Conservation (phyloP, 2,329 filamentous ascomycete species). For the Colletotrichum sojae region DNA sequence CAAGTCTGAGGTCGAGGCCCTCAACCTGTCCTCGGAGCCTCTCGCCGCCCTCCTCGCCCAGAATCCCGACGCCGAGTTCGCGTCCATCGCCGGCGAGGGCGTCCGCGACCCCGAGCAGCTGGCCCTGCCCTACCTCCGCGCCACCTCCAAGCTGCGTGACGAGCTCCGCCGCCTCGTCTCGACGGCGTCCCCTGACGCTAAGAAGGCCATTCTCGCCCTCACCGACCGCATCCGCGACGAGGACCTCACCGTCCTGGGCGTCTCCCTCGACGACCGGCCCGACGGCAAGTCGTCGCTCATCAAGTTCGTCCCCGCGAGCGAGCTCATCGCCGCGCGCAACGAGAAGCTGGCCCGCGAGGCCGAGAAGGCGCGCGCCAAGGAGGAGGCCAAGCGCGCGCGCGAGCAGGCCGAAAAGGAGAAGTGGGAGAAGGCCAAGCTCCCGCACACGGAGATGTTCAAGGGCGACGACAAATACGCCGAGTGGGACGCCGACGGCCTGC, state of each 20-base stretch:
- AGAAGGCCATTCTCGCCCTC: constrained; percentile 81
- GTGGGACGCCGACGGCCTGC: constrained; percentile 88
- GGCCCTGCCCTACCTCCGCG: constrained; percentile 68
- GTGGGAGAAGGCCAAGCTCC: constrained; percentile 69
- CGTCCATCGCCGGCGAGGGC: constrained; percentile 59
- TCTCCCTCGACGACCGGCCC: constrained; percentile 89
- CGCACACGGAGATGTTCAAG: constrained; percentile 70
- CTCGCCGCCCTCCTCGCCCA: constrained; percentile 59
- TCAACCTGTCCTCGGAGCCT: constrained; percentile 64
- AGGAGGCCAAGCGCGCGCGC: constrained; percentile 65
- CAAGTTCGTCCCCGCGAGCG: constrained; percentile 71
- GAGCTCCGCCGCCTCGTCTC: constrained; percentile 71
- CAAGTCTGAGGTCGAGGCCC: constrained; percentile 59
- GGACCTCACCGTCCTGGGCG: constrained; percentile 84
- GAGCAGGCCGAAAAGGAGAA: constrained; percentile 68
- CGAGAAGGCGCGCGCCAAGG: constrained; percentile 70
- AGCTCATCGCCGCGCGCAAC: constrained; percentile 70
- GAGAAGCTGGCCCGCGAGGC: constrained; percentile 73
- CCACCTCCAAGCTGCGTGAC: constrained; percentile 71
- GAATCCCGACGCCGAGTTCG: constrained; percentile 63
- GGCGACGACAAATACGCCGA: constrained; percentile 73
- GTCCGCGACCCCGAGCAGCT: constrained; percentile 67
- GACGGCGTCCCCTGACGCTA: constrained; percentile 62
- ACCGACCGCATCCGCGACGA: constrained; percentile 87
- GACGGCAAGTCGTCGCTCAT: constrained; percentile 79